Evolutionary conservation across 768 basidiomycete species (phyloP).

Genomic region (Leccinum rimulosum): DNA sequence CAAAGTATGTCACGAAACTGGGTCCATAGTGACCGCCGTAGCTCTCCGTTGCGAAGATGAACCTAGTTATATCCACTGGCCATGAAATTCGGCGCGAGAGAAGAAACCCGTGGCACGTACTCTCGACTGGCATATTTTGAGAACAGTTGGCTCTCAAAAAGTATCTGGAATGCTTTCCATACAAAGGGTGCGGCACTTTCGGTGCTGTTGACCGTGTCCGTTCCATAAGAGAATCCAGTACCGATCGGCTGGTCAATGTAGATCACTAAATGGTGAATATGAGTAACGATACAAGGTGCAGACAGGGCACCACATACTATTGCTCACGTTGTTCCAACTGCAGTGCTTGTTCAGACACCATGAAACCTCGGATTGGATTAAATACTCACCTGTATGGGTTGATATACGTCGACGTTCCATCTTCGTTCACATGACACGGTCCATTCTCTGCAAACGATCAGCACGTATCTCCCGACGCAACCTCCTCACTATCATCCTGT

Average conservation of each 20-base stretch:
- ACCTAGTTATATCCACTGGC: slow-evolving; percentile 35
- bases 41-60: slow-evolving; percentile 63
- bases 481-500: neutral
- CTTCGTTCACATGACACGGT: slow-evolving; percentile 58
- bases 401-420: slow-evolving; percentile 47
- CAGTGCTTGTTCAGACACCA: neutral
- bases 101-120: slow-evolving; percentile 32
- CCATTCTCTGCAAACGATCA: slow-evolving; percentile 48
- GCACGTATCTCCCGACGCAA: neutral
- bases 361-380: neutral
- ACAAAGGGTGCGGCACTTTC: slow-evolving; percentile 53
- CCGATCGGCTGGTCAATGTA: slow-evolving; percentile 72
- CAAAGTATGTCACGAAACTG: slow-evolving; percentile 60
- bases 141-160: slow-evolving; percentile 58
- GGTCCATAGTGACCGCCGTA: slow-evolving; percentile 71
- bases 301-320: slow-evolving; percentile 42
- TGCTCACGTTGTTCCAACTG: slow-evolving; percentile 69
- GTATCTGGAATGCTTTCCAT: slow-evolving; percentile 62
- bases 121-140: slow-evolving; percentile 49
- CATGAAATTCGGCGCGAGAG: neutral
- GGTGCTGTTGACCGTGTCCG: slow-evolving; percentile 49
- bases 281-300: neutral
- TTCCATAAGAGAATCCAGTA: slow-evolving; percentile 62
- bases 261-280: slow-evolving; percentile 43
- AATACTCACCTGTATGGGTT: slow-evolving; percentile 56